Evolutionary conservation across 1,284 basidiomycete genomes (phyloP).

Genomic region (Pterulicium gracile): DNA sequence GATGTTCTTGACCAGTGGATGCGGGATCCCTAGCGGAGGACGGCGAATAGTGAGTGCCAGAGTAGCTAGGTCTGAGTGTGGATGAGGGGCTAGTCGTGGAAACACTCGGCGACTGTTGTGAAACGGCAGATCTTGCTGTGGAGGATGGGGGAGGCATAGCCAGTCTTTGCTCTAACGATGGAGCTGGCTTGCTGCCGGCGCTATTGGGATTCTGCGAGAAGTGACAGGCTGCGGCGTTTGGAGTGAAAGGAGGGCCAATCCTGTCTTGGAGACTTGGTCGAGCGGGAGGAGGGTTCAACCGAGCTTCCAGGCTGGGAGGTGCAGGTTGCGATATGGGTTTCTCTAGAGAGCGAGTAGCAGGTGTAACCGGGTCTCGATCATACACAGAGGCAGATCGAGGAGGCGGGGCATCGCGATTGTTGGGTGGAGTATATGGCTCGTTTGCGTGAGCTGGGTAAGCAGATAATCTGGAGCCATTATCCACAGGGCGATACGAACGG

Average conservation of each 20-base stretch:
- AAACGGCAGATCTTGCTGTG: not conserved
- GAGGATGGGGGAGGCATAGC: not conserved
- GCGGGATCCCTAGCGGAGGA: not conserved
- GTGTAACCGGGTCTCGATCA: not conserved
- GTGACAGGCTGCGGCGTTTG: not conserved
- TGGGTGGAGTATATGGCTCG: not conserved
- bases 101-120: not conserved
- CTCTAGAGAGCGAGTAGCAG: not conserved
- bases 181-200: not conserved
- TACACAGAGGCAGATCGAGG: not conserved
- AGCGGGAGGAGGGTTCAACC: not conserved
- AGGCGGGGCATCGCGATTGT: not conserved
- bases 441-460: not conserved
- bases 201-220: not conserved
- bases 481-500: not conserved
- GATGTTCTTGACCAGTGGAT: not conserved
- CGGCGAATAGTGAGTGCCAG: not conserved
- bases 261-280: slow-evolving; percentile 1
- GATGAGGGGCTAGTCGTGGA: not conserved
- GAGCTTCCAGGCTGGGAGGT: not conserved
- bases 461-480: not conserved
- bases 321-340: not conserved
- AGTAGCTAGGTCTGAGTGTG: not conserved
- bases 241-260: not conserved
- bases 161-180: not conserved